A percentile compares a stretch with the other conserved stretches of the same genome.
Conservation (phyloP, 768 basidiomycete species). For the Mycena epipterygia region DNA sequence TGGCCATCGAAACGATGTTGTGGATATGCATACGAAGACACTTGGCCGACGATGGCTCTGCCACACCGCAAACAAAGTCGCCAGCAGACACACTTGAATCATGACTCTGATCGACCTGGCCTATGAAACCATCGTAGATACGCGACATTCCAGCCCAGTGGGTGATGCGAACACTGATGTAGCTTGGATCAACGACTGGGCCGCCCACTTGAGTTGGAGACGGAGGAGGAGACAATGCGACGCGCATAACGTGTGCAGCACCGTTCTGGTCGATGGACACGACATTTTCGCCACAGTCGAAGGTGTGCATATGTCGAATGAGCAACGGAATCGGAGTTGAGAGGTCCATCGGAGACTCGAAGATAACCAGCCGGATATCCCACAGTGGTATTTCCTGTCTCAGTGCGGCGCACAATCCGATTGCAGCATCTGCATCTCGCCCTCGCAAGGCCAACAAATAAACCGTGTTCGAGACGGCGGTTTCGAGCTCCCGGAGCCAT, state of each 20-base stretch:
- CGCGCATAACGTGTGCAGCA: background rate
- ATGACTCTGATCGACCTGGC: background rate
- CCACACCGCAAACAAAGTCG: conserved; percentile 7
- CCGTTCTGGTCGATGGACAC: background rate
- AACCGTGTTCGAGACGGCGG: background rate
- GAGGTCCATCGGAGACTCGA: background rate
- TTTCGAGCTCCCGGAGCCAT: background rate
- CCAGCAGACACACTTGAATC: background rate
- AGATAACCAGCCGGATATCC: conserved; percentile 15
- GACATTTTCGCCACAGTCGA: background rate
- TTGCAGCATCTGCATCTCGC: conserved; percentile 13
- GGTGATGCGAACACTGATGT: background rate
- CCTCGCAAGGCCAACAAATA: background rate
- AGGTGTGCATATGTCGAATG: background rate
- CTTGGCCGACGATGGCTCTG: background rate
- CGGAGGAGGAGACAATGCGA: background rate
- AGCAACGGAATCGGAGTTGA: background rate
- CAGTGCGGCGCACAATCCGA: background rate
- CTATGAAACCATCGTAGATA: conserved; percentile 16
- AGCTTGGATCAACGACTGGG: background rate
- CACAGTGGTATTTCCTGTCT: background rate
- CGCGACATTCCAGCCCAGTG: conserved; percentile 14
- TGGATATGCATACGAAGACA: background rate
- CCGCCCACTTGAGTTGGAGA: background rate
- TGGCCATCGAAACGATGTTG: background rate